Percentiles rank a stretch among this genome's conserved stretches.
Evolutionary conservation across 2,329 filamentous ascomycete species (phyloP).

Genomic region (Hypocreales sp.): DNA sequence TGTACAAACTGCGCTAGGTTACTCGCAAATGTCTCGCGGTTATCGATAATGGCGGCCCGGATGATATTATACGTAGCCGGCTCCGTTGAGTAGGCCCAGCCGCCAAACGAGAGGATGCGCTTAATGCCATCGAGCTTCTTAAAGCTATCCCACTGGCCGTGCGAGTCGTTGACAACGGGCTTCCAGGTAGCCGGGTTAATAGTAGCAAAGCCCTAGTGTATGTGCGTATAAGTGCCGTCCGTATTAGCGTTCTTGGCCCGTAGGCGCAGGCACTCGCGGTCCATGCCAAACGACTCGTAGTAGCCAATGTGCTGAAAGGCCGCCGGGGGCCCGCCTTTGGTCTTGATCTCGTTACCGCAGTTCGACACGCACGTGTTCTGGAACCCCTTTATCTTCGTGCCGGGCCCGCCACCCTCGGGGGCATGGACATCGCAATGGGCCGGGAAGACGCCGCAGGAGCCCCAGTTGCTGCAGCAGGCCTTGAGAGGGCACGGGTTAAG

Average conservation of each 20-base stretch:
- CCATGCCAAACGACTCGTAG: slow-evolving; percentile 5
- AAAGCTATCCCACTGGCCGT: slow-evolving; percentile 9
- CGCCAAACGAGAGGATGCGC: slow-evolving; percentile 13
- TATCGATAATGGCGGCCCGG: slow-evolving; percentile 7
- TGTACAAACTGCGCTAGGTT: slow-evolving; percentile 20
- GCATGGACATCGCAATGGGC: slow-evolving; percentile 20
- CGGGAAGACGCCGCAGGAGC: slow-evolving; percentile 22
- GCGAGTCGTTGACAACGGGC: slow-evolving; percentile 4
- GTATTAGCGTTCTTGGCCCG: neutral
- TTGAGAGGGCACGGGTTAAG: slow-evolving; percentile 16
- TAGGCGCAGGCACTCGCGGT: slow-evolving; percentile 1
- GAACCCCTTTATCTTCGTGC: slow-evolving; percentile 15
- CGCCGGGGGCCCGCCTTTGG: slow-evolving; percentile 2
- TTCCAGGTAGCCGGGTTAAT: slow-evolving; percentile 10
- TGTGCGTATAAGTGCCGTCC: slow-evolving; percentile 12
- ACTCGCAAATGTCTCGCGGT: slow-evolving; percentile 15
- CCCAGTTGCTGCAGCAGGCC: slow-evolving; percentile 20
- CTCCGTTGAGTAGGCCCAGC: slow-evolving; percentile 10
- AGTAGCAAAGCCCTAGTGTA: slow-evolving; percentile 21
- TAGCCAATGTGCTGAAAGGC: slow-evolving; percentile 6
- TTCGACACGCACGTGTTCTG: slow-evolving; percentile 15
- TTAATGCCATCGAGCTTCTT: slow-evolving; percentile 6
- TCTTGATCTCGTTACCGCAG: slow-evolving; percentile 11
- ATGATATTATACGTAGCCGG: slow-evolving; percentile 6
- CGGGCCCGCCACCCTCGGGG: slow-evolving; percentile 17